Evolutionary conservation across 2,329 filamentous ascomycete genomes (phyloP), one percentile per base, ranked within the genome.

Genomic region (Chaetomium olivaceum): DNA sequence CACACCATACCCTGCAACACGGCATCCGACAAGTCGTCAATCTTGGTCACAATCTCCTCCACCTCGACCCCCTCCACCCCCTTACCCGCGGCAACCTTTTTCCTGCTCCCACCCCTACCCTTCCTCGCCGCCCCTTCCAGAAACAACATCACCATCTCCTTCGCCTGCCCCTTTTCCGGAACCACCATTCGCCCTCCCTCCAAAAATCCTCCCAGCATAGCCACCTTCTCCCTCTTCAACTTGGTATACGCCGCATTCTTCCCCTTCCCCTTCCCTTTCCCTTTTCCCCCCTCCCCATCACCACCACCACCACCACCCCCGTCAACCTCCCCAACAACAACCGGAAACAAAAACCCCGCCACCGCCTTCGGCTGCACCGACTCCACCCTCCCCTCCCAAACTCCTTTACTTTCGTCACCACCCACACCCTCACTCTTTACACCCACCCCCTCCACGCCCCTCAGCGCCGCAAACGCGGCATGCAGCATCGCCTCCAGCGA

Each of bases 21-120:
- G 74, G 89, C 91, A 78, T 96, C 92, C 0, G 91, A 90, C 58
- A 96, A 77, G 78, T 96, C 92, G 76, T 96, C 92, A 61, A 94
- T 76, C 76, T 95, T 95, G n/a, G 69, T 75, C 58, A 74, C 69
- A 65, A 71, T 72, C 64, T 73, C 71, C 19, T 43, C 64, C 19
- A 21, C 68, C 43, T 69, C 66, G 74, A 57, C 70, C 74, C 69
- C 68, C 61, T 71, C 57, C 19, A 16, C 39, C 56, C 70, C 64
- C 69, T 70, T 19, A 21, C 4, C n/a, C 2, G 1, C n/a, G 8
- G 39, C 16, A 16, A 8, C 46, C 46, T 23, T 23, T 12, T 23
- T 48, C n/a, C 6, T 48, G 19, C 9, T 11, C 46, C n/a, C 46
- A 8, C 46, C 21, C n/a, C 25, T 33, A 31, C 54, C 6, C 62